Base-by-base conservation (phyloP, 352 stramenopile species). In the Heterotrichella gracilis region DNA sequence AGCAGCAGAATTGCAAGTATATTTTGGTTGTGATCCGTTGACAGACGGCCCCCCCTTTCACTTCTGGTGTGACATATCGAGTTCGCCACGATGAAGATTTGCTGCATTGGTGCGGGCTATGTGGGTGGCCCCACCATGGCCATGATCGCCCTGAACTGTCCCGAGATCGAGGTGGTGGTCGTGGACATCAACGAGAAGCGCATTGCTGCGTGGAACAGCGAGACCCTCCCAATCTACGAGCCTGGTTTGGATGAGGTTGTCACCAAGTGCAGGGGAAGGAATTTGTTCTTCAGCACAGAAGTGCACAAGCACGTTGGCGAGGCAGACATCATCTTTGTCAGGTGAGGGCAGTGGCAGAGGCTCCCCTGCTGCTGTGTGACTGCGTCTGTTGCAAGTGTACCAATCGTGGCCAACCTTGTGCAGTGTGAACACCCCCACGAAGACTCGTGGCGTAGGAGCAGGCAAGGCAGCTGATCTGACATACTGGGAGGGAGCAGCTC, bases 41-140 rank as follows among this genome's bases (percentile, higher is more conserved):
- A n/a, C n/a, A n/a, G n/a, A n/a, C n/a, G n/a, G n/a, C n/a, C n/a
- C n/a, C n/a, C n/a, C n/a, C n/a, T n/a, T n/a, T n/a, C n/a, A n/a
- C n/a, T n/a, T n/a, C n/a, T n/a, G n/a, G n/a, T n/a, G n/a, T n/a
- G n/a, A n/a, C n/a, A n/a, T n/a, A n/a, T n/a, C n/a, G n/a, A n/a
- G n/a, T n/a, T n/a, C n/a, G n/a, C n/a, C 39, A 53, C 13, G 39
- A 53, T 17, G 19, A 53, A 53, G 19, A 53, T 53, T 19, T 19
- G 13, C 19, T 53, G 39, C 39, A 53, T 97, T 81, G 90, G 89
- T 73, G 90, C 90, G 24, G 90, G 92, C 23, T 99, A 98, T 76
- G 93, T 99, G 40, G 92, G 93, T 73, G 92, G 92, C 14, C 91
- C 93, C 0, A 98, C 93, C 24, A 99, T 99, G 93, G 92, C 93